Evolutionary conservation across 2,329 filamentous ascomycete genomes (phyloP).

Genomic region (Aspergillus sp.): DNA sequence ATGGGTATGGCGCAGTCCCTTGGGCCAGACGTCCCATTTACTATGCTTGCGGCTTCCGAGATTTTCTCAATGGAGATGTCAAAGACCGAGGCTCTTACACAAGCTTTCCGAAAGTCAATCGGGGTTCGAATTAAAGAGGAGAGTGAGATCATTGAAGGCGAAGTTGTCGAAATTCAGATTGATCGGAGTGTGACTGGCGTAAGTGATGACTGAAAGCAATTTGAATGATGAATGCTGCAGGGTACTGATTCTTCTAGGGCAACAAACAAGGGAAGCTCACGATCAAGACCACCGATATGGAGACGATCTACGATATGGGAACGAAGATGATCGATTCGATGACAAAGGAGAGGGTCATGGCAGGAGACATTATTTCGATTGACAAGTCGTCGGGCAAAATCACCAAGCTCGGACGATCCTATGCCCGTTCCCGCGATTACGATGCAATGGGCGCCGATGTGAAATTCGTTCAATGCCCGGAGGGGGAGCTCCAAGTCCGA

Average conservation of each 20-base stretch:
- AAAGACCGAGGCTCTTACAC: conserved; percentile 96
- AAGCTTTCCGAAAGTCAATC: conserved; percentile 98
- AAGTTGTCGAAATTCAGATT: conserved; percentile 98
- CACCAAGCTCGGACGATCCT: conserved; percentile 93
- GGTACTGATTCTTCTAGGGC: conserved; percentile 53
- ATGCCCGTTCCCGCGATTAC: conserved; percentile 93
- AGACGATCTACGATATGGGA: conserved; percentile 99
- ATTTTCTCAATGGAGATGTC: conserved; percentile 99
- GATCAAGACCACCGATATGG: conserved; percentile 99
- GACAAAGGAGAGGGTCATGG: conserved; percentile 99
- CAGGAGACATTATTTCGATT: conserved; percentile 96
- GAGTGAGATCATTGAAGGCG: conserved; percentile 98
- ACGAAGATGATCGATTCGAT: conserved; percentile 99
- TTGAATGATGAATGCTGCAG: neutral
- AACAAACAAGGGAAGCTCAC: conserved; percentile 99
- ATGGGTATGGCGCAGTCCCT: conserved; percentile 99
- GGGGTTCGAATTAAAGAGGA: conserved; percentile 98
- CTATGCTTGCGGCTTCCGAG: conserved; percentile 91
- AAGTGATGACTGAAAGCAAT: conserved; percentile 28
- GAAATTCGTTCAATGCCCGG: conserved; percentile 96
- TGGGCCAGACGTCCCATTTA: conserved; percentile 93
- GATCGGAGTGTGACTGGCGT: conserved; percentile 92
- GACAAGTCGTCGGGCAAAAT: conserved; percentile 99
- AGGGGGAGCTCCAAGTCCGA: conserved; percentile 95
- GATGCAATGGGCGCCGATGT: conserved; percentile 99